These are phyloP conservation scores for Acorus calamus DNA, from an alignment of 106 monocot genomes.

Conservation along the genomic window DNA sequence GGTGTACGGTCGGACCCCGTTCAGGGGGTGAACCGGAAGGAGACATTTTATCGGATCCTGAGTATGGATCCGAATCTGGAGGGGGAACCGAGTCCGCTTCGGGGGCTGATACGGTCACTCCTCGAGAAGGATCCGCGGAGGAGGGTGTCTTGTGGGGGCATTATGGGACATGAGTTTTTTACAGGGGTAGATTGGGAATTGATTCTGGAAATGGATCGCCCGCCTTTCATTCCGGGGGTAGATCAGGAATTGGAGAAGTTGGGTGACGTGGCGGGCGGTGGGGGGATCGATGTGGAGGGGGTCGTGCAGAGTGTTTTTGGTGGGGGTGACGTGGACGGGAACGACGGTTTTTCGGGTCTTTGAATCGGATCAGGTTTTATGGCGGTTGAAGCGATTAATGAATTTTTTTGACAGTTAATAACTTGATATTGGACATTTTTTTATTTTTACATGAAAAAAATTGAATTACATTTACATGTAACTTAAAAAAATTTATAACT, in stretches of 20 bases:
- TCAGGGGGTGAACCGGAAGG: constrained; percentile 71
- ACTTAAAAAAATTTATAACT: too few relatives aligned
- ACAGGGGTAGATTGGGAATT: constrained; percentile 56
- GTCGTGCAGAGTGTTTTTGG: constrained; percentile 49
- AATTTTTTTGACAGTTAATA: too few relatives aligned
- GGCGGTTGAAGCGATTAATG: too few relatives aligned
- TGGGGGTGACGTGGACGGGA: not conserved
- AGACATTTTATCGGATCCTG: constrained; percentile 75
- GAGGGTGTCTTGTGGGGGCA: constrained; percentile 34
- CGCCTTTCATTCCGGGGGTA: constrained; percentile 60
- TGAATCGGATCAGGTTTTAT: not conserved
- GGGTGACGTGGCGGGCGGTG: constrained; percentile 8
- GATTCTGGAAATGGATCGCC: constrained; percentile 41
- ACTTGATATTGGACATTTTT: too few relatives aligned
- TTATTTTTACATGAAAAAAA: too few relatives aligned
- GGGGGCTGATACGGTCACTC: constrained; percentile 50
- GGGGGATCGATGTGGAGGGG: constrained; percentile 50
- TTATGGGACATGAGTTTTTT: constrained; percentile 75
- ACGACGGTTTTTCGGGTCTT: not conserved
- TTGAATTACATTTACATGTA: too few relatives aligned
- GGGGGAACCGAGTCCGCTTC: constrained; percentile 58
- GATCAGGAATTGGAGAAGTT: not conserved
- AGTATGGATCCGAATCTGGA: constrained; percentile 41
- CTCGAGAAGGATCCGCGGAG: constrained; percentile 70
- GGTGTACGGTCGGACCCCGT: constrained; percentile 89